phyloP scores from a whole-genome alignment of 2,329 filamentous ascomycete species.

The Talaromyces sp. region DNA sequence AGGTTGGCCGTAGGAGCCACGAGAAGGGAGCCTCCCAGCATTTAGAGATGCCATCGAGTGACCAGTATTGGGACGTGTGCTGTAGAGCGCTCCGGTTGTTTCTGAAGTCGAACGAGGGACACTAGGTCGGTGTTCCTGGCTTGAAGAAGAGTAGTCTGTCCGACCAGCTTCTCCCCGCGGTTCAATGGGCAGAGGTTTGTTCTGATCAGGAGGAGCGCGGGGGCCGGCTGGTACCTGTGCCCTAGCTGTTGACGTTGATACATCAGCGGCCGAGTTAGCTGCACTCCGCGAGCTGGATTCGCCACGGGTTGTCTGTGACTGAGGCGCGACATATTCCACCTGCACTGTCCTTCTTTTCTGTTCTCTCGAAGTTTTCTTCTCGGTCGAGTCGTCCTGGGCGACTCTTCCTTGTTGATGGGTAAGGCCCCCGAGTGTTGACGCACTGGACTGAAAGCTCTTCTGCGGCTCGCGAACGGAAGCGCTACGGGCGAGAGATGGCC shows the following conservation, averaged over 20 bases:
- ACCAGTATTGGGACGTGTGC: constrained; percentile 68
- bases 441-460: constrained; percentile 55
- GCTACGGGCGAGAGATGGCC: constrained; percentile 68
- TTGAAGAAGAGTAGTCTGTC: constrained; percentile 17
- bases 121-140: constrained; percentile 40
- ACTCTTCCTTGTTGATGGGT: constrained; percentile 69
- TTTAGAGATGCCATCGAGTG: constrained; percentile 67
- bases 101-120: constrained; percentile 53
- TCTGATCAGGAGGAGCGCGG: constrained; percentile 18
- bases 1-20: constrained; percentile 81
- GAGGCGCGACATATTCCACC: constrained; percentile 93
- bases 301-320: constrained; percentile 76
- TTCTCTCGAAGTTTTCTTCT: constrained; percentile 62
- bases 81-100: constrained; percentile 49
- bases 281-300: constrained; percentile 27
- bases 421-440: constrained; percentile 53
- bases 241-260: constrained; percentile 14
- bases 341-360: constrained; percentile 92
- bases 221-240: background rate
- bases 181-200: constrained; percentile 36
- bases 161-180: constrained; percentile 10
- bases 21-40: constrained; percentile 61
- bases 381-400: constrained; percentile 39
- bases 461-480: constrained; percentile 84
- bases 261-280: constrained; percentile 10